Conservation (phyloP, 805 yeast species). For the Pichia membranifaciens region DNA sequence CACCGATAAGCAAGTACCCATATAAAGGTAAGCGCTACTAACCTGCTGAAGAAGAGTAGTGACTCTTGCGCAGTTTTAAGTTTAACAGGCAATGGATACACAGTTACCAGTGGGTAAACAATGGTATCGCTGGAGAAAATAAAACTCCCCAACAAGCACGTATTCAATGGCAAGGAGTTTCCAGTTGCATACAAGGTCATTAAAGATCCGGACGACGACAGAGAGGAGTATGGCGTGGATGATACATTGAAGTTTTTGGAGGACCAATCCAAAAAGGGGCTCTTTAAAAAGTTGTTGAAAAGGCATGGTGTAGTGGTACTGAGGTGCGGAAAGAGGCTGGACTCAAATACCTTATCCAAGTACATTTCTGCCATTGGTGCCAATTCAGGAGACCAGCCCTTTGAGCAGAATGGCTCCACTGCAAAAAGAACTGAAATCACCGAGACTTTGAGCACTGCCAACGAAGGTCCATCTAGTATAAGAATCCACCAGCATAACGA, state of each 20-base stretch:
- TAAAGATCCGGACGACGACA: conserved; percentile 23
- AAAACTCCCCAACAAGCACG: conserved; percentile 9
- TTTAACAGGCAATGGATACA: neutral
- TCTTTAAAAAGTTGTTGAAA: conserved; percentile 2
- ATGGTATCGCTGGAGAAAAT: neutral
- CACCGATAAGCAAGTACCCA: too few species aligned
- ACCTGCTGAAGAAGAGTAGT: neutral
- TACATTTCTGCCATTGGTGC: conserved; percentile 22
- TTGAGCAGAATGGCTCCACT: conserved; percentile 28
- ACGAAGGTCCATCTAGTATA: conserved; percentile 27
- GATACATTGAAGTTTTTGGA: conserved; percentile 1
- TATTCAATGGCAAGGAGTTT: conserved; percentile 38
- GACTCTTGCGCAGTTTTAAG: neutral
- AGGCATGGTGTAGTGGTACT: conserved; percentile 30
- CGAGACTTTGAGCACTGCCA: conserved; percentile 28
- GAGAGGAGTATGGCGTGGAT: conserved; percentile 22
- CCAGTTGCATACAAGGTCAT: conserved; percentile 40
- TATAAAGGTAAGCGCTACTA: too few species aligned
- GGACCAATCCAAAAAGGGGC: neutral
- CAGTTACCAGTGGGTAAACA: neutral
- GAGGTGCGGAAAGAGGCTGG: conserved; percentile 20
- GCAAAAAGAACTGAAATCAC: conserved; percentile 26
- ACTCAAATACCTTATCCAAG: conserved; percentile 20
- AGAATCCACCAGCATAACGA: conserved; percentile 31
- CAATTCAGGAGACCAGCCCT: conserved; percentile 21